Evolutionary conservation across 768 basidiomycete genomes (phyloP), one percentile per base, ranked within the genome.

Genomic region (Pisolithus tinctorius): DNA sequence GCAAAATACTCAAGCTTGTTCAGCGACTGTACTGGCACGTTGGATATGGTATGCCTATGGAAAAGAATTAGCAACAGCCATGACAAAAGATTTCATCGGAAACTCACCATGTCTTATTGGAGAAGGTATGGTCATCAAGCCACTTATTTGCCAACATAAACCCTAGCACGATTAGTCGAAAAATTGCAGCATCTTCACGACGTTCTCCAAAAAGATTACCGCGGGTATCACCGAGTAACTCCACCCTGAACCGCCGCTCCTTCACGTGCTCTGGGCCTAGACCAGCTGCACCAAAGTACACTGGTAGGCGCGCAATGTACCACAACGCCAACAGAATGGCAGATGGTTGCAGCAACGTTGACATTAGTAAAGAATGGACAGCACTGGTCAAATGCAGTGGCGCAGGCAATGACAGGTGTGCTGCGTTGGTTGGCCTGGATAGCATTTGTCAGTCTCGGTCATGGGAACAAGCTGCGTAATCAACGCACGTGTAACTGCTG

Each of bases 141-240:
- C 88, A 90, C 69, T 91, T 91, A 66, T 90, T 90, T 17, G 88
- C 86, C 31, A 91, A 71, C 87, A 91, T 89, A 55, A 82, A 88
- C 17, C 88, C 88, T 23, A 91, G 73, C 23, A 91, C 77, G 52
- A 90, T 73, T 40, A 91, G 73, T 48, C 85, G 80, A 66, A 89
- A 90, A 10, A 84, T 81, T 1, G 81, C 82, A 53, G 74, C 76
- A 6, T 74, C 71, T 61, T 87, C 85, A 45, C 71, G 67, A 3
- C 70, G 68, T 43, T 81, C 79, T 2, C 59, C 57, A 38, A 81
- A 80, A 26, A 66, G 60, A n/a, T 66, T 52, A 17, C 72, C 60
- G 43, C 65, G 65, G 16, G 65, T 60, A 53, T 81, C 80, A 51
- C 80, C 80, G 14, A 89, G 67, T 14, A 90, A 69, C 40, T 83